Evolutionary conservation across 2,329 filamentous ascomycete genomes (phyloP), one percentile per base, ranked within the genome.

Genomic region (Sporothrix phasma): DNA sequence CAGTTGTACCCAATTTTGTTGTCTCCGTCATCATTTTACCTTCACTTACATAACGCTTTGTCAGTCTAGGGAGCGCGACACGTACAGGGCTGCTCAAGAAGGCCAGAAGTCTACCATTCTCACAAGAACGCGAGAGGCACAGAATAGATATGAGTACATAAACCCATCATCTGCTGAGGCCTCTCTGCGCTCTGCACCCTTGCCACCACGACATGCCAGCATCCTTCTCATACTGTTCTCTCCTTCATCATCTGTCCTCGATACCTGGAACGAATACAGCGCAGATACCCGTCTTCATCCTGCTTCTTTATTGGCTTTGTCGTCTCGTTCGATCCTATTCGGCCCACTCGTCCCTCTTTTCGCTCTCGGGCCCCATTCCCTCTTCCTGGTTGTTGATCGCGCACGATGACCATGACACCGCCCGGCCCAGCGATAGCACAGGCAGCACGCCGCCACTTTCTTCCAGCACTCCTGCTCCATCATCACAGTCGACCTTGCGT

Each of bases 41-140:
- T 13, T 19, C 24, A 43, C 39, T 46, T 59, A 59, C 39, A 59
- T 59, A 59, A 59, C 26, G 39, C 56, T 59, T 59, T 59, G 56
- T 59, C 56, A 34, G 39, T 58, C 15, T 43, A 43, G 7, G 15
- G 37, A 19, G 54, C 13, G n/a, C 37, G 24, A 43, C 24, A 58
- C 11, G 31, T 6, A 56, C 54, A 7, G 8, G 51, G 51, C 31
- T 56, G n/a, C 19, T 22, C 8, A 24, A 6, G 51, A 29, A 10
- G 47, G 15, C 5, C 17, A 19, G 7, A 10, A 56, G 34, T n/a
- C n/a, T 19, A 37, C 1, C 15, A 3, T 11, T 13, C 15, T 2
- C 51, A 39, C 11, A 19, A 24, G 51, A 17, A n/a, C 19, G 11
- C 4, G 5, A 22, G 19, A 3, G 13, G 34, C 19, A 17, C 17